Conservation (phyloP, 2,329 filamentous ascomycete genomes). For the Lecanosticta acicola region DNA sequence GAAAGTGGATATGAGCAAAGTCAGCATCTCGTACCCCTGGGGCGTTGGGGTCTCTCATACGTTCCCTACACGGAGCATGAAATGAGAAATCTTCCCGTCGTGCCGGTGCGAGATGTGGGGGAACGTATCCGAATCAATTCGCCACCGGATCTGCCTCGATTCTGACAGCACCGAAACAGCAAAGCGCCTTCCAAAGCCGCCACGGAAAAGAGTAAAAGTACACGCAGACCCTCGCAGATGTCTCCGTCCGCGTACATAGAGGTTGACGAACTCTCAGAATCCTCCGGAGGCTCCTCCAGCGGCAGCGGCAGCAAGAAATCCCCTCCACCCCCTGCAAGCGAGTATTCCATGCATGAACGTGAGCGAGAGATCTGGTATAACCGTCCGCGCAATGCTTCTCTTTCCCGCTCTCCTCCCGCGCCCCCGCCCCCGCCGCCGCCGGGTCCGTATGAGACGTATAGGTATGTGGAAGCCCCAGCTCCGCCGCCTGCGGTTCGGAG, state of each 20-base stretch:
- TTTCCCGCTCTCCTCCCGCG: constrained; percentile 8
- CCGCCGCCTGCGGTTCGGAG: constrained; percentile 5
- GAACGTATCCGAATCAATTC: no score
- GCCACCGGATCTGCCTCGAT: no score
- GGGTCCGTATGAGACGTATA: constrained; percentile 42
- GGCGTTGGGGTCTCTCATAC: not conserved
- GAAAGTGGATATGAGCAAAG: not conserved
- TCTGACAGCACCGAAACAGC: not conserved
- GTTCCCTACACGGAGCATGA: not conserved
- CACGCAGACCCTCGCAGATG: constrained; percentile 11
- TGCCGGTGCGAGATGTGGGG: no score
- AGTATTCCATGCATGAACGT: constrained; percentile 41
- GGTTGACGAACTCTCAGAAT: constrained; percentile 30
- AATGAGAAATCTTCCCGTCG: not conserved
- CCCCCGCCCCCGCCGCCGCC: constrained; percentile 19
- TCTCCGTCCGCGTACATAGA: constrained; percentile 43
- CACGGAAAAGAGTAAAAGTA: not conserved
- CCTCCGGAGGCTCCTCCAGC: constrained; percentile 5
- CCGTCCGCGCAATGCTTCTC: constrained; percentile 1
- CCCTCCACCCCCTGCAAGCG: constrained; percentile 20
- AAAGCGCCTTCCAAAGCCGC: not conserved
- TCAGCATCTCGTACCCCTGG: not conserved
- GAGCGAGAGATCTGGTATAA: constrained; percentile 40
- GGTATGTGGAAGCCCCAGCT: constrained; percentile 40
- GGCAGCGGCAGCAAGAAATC: constrained; percentile 17